Percentiles rank a stretch among this genome's conserved stretches.
Evolutionary conservation across 345 rosid species (phyloP).

Genomic region (Firmiana major): DNA sequence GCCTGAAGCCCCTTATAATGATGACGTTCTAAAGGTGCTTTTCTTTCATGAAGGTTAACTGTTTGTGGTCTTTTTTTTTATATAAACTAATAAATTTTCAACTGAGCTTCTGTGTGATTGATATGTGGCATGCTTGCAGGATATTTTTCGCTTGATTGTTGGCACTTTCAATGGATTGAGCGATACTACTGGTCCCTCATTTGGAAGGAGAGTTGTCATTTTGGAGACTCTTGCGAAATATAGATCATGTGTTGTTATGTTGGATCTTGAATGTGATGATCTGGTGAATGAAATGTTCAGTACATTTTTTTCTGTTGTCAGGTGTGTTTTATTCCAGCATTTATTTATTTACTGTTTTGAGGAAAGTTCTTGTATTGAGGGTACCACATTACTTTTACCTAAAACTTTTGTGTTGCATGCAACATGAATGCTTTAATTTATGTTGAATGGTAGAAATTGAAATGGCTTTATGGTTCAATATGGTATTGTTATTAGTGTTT

Average conservation of each 20-base stretch:
- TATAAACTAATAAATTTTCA: background rate
- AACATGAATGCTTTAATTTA: background rate
- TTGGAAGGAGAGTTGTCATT: conserved; percentile 87
- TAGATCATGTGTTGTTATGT: conserved; percentile 94
- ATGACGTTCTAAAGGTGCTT: conserved; percentile 74
- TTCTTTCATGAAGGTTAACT: conserved; percentile 14
- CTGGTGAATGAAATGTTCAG: conserved; percentile 85
- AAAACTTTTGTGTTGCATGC: background rate
- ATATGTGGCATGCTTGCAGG: conserved; percentile 45
- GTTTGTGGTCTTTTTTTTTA: conserved; percentile 5
- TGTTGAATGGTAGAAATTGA: conserved; percentile 1
- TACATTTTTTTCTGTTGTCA: conserved; percentile 81
- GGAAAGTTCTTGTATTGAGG: background rate
- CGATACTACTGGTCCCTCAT: conserved; percentile 81
- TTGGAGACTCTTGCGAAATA: conserved; percentile 92
- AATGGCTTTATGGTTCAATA: background rate
- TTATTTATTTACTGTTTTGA: background rate
- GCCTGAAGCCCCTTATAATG: conserved; percentile 95
- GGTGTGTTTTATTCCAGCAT: conserved; percentile 47
- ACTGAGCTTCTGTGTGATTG: conserved; percentile 21
- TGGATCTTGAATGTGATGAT: conserved; percentile 97
- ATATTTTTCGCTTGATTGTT: conserved; percentile 78
- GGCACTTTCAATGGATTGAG: conserved; percentile 79
- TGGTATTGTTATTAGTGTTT: conserved; percentile 1
- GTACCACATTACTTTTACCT: background rate